These are phyloP conservation scores for Kodamaea leandrae DNA, from an alignment of 805 yeast genomes.

Conservation along the genomic window DNA sequence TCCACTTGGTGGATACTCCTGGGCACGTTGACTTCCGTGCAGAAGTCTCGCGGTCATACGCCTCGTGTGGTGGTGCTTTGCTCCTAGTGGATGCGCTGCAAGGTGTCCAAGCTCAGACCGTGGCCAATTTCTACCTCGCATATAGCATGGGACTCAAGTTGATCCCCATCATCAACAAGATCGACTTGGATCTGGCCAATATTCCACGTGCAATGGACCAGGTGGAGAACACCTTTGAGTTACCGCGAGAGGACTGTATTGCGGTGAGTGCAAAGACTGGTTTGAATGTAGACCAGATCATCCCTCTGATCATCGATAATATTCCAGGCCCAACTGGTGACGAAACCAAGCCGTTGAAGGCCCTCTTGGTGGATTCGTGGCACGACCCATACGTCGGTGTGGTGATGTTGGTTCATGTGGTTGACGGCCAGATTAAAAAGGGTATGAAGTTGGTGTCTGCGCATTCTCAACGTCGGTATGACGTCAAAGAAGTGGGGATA, in stretches of 20 bases:
- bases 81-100: constrained; percentile 91
- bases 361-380: constrained; percentile 95
- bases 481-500: constrained; percentile 88
- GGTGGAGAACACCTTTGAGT: constrained; percentile 79
- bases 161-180: constrained; percentile 87
- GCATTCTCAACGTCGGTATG: constrained; percentile 73
- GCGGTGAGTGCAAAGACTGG: constrained; percentile 94
- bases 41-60: constrained; percentile 91
- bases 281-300: constrained; percentile 65
- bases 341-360: constrained; percentile 52
- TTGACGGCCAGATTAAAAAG: constrained; percentile 73
- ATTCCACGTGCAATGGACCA: constrained; percentile 78
- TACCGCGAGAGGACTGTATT: constrained; percentile 69
- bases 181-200: constrained; percentile 86
- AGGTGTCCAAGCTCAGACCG: constrained; percentile 97
- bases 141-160: constrained; percentile 77
- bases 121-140: constrained; percentile 93
- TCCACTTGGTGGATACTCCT: constrained; percentile 94
- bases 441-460: constrained; percentile 78
- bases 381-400: constrained; percentile 92
- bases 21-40: constrained; percentile 97
- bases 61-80: constrained; percentile 94
- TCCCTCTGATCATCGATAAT: constrained; percentile 77
- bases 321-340: constrained; percentile 79
- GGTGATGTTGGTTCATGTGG: constrained; percentile 76